Percentiles rank a stretch among this genome's conserved stretches.
Conservation (phyloP, 805 yeast species). For the Citeromyces matritensis region DNA sequence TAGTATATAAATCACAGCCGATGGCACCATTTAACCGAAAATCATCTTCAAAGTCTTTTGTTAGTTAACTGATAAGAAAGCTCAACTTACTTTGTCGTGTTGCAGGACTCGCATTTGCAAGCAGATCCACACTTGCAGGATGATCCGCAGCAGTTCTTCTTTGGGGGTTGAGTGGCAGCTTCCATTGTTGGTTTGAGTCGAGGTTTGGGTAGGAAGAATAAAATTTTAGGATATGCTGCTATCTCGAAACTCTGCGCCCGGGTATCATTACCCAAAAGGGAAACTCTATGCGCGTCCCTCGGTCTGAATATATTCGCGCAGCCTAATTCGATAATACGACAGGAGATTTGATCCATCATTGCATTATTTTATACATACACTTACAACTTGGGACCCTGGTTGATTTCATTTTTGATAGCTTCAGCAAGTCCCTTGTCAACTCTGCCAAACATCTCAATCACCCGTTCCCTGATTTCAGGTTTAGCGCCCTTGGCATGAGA, state of each 20-base stretch:
- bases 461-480: conserved; percentile 65
- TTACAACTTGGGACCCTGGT: no score
- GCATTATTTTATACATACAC: no score
- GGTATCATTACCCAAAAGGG: no score
- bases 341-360: no score
- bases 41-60: no score
- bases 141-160: conserved; percentile 3
- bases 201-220: not conserved
- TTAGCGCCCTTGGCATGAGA: conserved; percentile 58
- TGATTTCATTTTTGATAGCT: conserved; percentile 43
- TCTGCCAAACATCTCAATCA: conserved; percentile 59
- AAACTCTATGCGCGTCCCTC: no score
- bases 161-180: conserved; percentile 2
- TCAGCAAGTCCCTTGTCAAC: conserved; percentile 58
- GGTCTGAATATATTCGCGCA: no score
- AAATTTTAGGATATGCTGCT: no score
- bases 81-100: conserved; percentile 14
- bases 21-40: no score
- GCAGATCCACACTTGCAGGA: conserved; percentile 18
- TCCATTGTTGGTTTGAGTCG: conserved; percentile 1
- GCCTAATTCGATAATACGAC: no score
- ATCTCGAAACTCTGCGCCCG: no score
- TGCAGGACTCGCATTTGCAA: conserved; percentile 18
- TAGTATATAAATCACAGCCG: not conserved
- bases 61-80: no score